Conservation (phyloP, 1,284 basidiomycete genomes). For the Gomphus bonarii region DNA sequence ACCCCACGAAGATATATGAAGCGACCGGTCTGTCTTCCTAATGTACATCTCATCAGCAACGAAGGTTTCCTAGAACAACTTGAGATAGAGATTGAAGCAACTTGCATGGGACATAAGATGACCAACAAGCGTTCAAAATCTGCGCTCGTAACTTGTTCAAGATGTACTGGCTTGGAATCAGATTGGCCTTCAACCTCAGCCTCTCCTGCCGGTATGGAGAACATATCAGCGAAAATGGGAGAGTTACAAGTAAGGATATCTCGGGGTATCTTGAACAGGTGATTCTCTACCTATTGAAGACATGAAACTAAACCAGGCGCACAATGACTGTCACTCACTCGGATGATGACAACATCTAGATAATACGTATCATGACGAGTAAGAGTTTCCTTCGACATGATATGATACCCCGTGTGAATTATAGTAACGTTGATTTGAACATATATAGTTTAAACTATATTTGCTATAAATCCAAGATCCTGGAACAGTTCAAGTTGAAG, state of each 20-base stretch:
- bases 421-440: too few species aligned
- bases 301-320: neutral
- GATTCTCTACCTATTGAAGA: conserved; percentile 6
- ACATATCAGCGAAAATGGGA: neutral
- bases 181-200: neutral
- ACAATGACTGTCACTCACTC: neutral
- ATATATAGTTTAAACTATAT: too few species aligned
- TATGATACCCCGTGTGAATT: neutral
- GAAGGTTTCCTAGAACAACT: neutral
- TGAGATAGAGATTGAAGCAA: neutral
- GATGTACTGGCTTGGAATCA: neutral
- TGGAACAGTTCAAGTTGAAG: too few species aligned
- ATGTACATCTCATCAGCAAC: neutral
- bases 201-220: neutral
- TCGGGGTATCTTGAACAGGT: conserved; percentile 3
- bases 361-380: neutral
- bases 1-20: neutral
- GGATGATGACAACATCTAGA: neutral
- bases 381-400: neutral
- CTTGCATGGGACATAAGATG: conserved; percentile 7
- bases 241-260: neutral
- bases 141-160: neutral
- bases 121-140: conserved; percentile 7
- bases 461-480: too few species aligned
- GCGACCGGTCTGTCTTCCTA: neutral